Evolutionary conservation across 352 stramenopile species (phyloP).

Genomic region (Pythium rhizo-oryzae): DNA sequence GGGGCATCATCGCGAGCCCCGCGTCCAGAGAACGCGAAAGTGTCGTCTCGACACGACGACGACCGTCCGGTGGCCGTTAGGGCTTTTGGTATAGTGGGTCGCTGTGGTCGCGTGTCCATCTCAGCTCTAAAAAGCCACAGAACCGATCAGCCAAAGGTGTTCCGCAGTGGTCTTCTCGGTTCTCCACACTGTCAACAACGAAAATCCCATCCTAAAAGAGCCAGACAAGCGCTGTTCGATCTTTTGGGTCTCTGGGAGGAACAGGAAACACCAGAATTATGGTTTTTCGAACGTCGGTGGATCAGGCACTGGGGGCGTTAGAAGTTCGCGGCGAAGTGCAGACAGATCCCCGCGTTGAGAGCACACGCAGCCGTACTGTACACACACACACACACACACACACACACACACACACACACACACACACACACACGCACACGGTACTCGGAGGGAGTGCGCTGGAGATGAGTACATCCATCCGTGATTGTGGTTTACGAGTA

Average conservation of each 20-base stretch:
- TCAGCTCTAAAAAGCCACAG: background rate
- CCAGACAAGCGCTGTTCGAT: background rate
- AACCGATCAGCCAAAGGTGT: background rate
- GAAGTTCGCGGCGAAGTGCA: too few relatives aligned
- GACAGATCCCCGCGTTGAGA: too few relatives aligned
- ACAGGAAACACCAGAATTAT: too few relatives aligned
- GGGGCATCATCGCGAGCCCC: background rate
- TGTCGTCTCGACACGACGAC: background rate
- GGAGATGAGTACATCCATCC: background rate
- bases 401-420: too few relatives aligned
- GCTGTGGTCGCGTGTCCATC: background rate
- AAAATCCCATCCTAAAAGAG: background rate
- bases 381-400: too few relatives aligned
- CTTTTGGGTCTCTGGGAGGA: too few relatives aligned
- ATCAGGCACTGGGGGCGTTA: background rate
- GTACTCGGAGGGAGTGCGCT: background rate
- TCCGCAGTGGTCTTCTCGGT: too few relatives aligned
- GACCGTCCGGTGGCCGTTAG: background rate
- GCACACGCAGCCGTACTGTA: background rate
- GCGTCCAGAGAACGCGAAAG: background rate
- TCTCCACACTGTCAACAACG: too few relatives aligned
- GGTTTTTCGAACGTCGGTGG: too few relatives aligned
- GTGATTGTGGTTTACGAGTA: background rate
- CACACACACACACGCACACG: too few relatives aligned
- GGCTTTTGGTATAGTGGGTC: background rate